These are phyloP conservation scores for Hordeum vulgare DNA, from an alignment of 176 grass and related monocot genomes.

Conservation along the genomic window DNA sequence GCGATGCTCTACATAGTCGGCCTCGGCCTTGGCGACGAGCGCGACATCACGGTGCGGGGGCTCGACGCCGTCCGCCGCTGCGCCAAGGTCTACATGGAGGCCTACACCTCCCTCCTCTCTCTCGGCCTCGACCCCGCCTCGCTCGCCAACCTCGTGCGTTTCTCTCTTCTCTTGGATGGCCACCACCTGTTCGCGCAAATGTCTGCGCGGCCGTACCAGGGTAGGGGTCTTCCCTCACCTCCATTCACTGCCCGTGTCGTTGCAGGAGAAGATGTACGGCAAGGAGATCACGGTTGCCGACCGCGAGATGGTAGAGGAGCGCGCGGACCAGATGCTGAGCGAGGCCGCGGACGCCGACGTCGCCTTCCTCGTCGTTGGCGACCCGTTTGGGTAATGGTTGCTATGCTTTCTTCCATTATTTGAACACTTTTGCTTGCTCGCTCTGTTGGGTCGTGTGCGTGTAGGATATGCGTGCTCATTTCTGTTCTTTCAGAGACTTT, in stretches of 20 bases:
- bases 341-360: constrained; percentile 46
- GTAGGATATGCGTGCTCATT: not conserved
- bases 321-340: constrained; percentile 52
- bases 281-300: constrained; percentile 78
- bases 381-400: constrained; percentile 76
- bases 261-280: constrained; percentile 79
- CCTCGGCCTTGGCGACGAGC: constrained; percentile 77
- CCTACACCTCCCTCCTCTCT: constrained; percentile 88
- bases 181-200: constrained; percentile 16
- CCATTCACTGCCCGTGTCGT: not conserved
- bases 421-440: not conserved
- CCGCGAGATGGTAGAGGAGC: constrained; percentile 93
- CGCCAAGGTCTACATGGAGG: constrained; percentile 82
- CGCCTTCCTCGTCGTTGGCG: constrained; percentile 86
- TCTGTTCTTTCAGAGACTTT: not conserved
- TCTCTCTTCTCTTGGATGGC: not conserved
- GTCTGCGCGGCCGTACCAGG: not conserved
- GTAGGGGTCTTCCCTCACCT: not conserved
- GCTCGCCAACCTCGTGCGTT: constrained; percentile 57
- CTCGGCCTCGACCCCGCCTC: constrained; percentile 74
- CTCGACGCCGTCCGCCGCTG: constrained; percentile 73
- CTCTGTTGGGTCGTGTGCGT: not conserved
- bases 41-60: constrained; percentile 81
- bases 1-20: constrained; percentile 94
- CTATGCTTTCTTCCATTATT: not conserved